A percentile compares a stretch with the other conserved stretches of the same genome.
Evolutionary conservation across 371 early-diverging fungal genomes (phyloP).

Genomic region (Rhizopus stolonifer): DNA sequence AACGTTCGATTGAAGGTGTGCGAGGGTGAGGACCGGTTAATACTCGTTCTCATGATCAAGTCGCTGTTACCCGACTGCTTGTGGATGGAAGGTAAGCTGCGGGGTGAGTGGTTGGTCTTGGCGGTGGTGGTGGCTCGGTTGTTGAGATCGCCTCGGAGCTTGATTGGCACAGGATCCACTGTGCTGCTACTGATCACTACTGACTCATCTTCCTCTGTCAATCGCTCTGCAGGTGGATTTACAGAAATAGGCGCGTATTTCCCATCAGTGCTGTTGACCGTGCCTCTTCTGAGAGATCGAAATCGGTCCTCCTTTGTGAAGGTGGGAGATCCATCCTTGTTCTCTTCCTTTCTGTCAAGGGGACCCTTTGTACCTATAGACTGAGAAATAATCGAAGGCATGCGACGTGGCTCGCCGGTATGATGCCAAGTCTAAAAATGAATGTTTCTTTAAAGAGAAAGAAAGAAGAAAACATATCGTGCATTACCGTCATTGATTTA

Average conservation of each 20-base stretch:
- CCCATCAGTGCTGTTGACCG: conserved; percentile 35
- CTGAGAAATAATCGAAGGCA: conserved; percentile 39
- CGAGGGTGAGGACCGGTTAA: conserved; percentile 42
- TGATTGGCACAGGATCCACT: conserved; percentile 62
- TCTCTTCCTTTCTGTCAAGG: conserved; percentile 43
- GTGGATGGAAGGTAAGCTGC: conserved; percentile 45
- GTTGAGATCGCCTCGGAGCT: conserved; percentile 32
- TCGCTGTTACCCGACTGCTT: conserved; percentile 53
- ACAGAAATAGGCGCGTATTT: conserved; percentile 15
- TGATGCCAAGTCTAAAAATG: conserved; percentile 46
- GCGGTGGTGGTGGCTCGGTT: conserved; percentile 20
- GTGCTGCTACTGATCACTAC: conserved; percentile 59
- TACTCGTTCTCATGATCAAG: conserved; percentile 36
- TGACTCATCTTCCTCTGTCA: conserved; percentile 53
- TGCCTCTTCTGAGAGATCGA: conserved; percentile 32
- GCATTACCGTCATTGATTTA: conserved; percentile 33
- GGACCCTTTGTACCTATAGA: conserved; percentile 39
- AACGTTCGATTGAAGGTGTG: conserved; percentile 28
- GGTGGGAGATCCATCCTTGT: conserved; percentile 36
- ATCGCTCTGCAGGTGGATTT: neutral
- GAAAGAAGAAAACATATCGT: neutral
- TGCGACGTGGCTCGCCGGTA: conserved; percentile 29
- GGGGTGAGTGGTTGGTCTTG: conserved; percentile 35
- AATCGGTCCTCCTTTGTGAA: conserved; percentile 25
- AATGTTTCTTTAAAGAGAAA: neutral